Base-by-base conservation (phyloP, 345 rosid species). In the Triadica sebifera region DNA sequence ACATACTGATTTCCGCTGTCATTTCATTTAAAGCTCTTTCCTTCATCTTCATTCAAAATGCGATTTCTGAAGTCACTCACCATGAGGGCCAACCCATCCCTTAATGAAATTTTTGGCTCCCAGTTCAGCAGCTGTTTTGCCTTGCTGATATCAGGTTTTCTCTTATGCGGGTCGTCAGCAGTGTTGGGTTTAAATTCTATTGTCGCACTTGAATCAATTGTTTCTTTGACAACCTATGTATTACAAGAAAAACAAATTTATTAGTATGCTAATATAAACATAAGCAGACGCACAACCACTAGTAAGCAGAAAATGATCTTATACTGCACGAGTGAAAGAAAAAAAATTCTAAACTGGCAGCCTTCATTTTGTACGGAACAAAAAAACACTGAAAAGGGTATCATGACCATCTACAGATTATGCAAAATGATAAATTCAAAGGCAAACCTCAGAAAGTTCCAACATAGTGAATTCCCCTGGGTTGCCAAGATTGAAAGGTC, bases 391-490 rank as follows among this genome's bases (percentile, higher is more conserved):
- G 0, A 7, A 25, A 51, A 58, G 67, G 19, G 25, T 69, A 50
- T 19, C 46, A 64, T 4, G 13, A 56, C 37, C 39, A 65, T 12
- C 0, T 25, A 62, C 8, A 61, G 12, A 45, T 37, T 2, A 60
- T 8, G n/a, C 16, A 37, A 49, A 12, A 22, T 38, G 37, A 50
- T 11, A 41, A 52, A 65, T 2, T 60, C 17, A 34, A 68, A 67
- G 66, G 76, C 87, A 78, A 82, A 93, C 98, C 97, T 94, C 96
- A 39, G 98, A 97, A 73, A 94, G 94, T 80, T 94, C 98, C 39
- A 94, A 86, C 98, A 94, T 94, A 58, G 97, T 94, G 80, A 94
- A 94, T 79, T 94, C 98, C 78, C 98, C 98, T 57, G 98, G 97
- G 77, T 94, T 94, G 75, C 98, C 98, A 63, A 92, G 91, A 79